These are phyloP conservation scores for Brassica cretica DNA, from an alignment of 345 rosid species.

Conservation along the genomic window DNA sequence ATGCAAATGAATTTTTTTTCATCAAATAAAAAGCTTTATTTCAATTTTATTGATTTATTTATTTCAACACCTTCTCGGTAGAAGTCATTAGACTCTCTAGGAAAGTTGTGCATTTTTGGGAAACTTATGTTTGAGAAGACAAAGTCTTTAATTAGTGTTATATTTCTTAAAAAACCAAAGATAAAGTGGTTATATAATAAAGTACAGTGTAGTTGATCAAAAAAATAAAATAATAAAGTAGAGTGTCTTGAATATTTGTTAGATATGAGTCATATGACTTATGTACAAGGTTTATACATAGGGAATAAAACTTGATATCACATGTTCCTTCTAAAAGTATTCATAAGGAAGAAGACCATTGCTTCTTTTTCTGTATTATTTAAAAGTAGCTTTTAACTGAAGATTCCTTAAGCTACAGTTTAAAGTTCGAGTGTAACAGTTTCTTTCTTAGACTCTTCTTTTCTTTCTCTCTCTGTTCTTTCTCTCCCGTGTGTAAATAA, in stretches of 20 bases:
- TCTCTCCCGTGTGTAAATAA: constrained; percentile 9
- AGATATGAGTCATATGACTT: background rate
- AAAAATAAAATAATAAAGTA: too few relatives aligned
- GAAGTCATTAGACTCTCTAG: background rate
- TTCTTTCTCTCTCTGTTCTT: constrained; percentile 1
- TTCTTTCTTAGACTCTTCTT: constrained; percentile 19
- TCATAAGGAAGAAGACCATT: background rate
- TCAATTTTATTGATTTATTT: background rate
- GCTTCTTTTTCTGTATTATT: background rate
- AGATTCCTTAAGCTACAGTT: constrained; percentile 19
- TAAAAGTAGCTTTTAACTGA: constrained; percentile 14
- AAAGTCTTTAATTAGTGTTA: background rate
- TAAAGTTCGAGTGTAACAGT: constrained; percentile 26
- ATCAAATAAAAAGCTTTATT: background rate
- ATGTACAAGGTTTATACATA: constrained; percentile 12
- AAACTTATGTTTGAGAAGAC: constrained; percentile 9
- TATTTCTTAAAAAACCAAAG: background rate
- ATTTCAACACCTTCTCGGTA: constrained; percentile 1
- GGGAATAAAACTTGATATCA: constrained; percentile 19
- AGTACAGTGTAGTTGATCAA: background rate
- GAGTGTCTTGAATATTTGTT: background rate
- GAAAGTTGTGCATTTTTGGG: constrained; percentile 12
- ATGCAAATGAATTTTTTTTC: constrained; percentile 19
- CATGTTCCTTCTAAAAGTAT: background rate
- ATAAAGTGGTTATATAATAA: background rate